Evolutionary conservation across 768 basidiomycete species (phyloP).

Genomic region (Lentinula detonsa): DNA sequence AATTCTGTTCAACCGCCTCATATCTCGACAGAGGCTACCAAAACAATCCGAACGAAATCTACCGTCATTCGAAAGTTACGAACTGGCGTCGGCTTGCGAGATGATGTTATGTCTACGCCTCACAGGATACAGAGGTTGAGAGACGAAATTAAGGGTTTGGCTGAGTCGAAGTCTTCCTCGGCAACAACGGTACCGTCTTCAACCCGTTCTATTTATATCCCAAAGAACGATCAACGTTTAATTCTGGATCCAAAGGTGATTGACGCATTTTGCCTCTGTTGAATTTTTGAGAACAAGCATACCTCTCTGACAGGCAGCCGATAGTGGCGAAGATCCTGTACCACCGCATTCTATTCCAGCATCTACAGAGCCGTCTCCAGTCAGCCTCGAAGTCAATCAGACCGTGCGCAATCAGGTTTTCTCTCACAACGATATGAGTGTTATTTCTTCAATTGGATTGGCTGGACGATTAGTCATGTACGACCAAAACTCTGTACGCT

Average conservation of each 20-base stretch:
- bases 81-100: not conserved
- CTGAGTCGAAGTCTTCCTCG: not conserved
- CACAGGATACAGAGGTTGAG: conserved; percentile 13
- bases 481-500: conserved; percentile 37
- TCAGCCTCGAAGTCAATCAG: not conserved
- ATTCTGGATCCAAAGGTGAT: not conserved
- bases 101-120: not conserved
- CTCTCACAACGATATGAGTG: conserved; percentile 21
- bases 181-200: not conserved
- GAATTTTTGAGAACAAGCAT: not conserved
- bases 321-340: not conserved
- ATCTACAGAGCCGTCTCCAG: not conserved
- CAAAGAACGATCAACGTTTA: not conserved
- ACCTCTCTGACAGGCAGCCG: not conserved
- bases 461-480: conserved; percentile 45
- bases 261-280: not conserved
- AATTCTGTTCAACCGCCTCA: not conserved
- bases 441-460: conserved; percentile 23
- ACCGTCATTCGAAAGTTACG: not conserved
- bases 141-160: not conserved
- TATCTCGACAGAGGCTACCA: not conserved
- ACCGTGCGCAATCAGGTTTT: too few relatives aligned
- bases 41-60: not conserved
- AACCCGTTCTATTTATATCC: not conserved
- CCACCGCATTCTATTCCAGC: not conserved